Percentiles rank a stretch among this genome's conserved stretches.
Conservation (phyloP, 805 yeast species). For the Monosporozyma aerobia region DNA sequence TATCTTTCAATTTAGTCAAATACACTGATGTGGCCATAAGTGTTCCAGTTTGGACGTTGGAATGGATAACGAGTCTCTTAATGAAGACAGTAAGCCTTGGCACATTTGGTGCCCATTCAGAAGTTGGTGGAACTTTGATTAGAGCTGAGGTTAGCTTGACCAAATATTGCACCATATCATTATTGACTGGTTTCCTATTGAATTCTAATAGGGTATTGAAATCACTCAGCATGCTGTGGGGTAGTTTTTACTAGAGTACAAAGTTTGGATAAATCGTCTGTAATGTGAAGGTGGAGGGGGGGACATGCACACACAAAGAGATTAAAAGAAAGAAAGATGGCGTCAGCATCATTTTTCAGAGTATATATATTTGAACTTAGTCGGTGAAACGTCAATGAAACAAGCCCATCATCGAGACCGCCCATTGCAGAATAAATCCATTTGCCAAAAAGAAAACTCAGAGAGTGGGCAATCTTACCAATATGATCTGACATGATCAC, state of each 20-base stretch:
- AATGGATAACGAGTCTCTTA: conserved; percentile 57
- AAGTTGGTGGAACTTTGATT: conserved; percentile 13
- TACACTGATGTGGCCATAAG: conserved; percentile 87
- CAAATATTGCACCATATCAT: conserved; percentile 24
- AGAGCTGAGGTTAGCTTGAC: conserved; percentile 21
- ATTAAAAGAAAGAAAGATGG: background rate
- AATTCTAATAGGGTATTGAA: conserved; percentile 24
- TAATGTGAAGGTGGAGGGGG: no score
- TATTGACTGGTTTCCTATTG: conserved; percentile 19
- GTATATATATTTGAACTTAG: background rate
- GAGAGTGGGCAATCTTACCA: background rate
- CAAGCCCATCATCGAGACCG: background rate
- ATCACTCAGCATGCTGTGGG: conserved; percentile 5
- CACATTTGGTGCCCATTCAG: conserved; percentile 29
- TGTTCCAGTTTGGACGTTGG: conserved; percentile 92
- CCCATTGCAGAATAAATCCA: background rate
- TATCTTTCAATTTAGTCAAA: conserved; percentile 63
- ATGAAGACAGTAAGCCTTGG: conserved; percentile 58
- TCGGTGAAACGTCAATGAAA: background rate
- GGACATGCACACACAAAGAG: background rate
- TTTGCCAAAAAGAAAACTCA: background rate
- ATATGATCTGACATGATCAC: background rate
- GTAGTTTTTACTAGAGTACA: background rate
- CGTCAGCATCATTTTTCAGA: background rate
- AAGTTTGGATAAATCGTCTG: background rate